Conservation (phyloP, 2,329 filamentous ascomycete genomes). For the Fusarium foetens region DNA sequence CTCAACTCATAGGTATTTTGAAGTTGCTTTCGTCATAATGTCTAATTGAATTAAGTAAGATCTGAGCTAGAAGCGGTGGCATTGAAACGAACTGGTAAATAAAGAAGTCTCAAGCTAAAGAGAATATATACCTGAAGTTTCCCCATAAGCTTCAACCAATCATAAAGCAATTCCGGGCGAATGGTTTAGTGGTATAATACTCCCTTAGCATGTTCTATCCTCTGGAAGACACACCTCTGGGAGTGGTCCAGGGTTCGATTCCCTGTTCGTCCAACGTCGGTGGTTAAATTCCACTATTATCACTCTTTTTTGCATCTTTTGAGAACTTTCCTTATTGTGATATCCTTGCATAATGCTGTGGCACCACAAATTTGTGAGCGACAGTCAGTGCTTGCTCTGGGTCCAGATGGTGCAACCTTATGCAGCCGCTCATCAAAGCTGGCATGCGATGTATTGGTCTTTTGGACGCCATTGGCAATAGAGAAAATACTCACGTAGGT, state of each 20-base stretch:
- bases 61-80: background rate
- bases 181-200: constrained; percentile 40
- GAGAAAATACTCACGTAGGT: too few relatives aligned
- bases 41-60: accelerated
- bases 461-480: too few relatives aligned
- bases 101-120: accelerated
- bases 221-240: background rate
- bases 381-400: too few relatives aligned
- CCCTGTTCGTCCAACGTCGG: constrained; percentile 31
- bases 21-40: accelerated
- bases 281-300: constrained; percentile 7
- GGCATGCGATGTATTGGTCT: too few relatives aligned
- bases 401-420: too few relatives aligned
- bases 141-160: accelerated
- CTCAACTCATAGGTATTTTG: too few relatives aligned
- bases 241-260: constrained; percentile 40
- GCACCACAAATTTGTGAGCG: background rate
- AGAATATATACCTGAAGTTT: accelerated
- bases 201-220: constrained; percentile 26
- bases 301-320: background rate
- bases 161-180: constrained; percentile 7
- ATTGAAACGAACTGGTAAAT: too few relatives aligned
- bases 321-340: background rate
- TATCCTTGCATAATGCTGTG: background rate
- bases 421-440: too few relatives aligned